A percentile compares a stretch with the other conserved stretches of the same genome.
Evolutionary conservation across 805 yeast genomes (phyloP).

Genomic region (Lipomyces mesembrius): DNA sequence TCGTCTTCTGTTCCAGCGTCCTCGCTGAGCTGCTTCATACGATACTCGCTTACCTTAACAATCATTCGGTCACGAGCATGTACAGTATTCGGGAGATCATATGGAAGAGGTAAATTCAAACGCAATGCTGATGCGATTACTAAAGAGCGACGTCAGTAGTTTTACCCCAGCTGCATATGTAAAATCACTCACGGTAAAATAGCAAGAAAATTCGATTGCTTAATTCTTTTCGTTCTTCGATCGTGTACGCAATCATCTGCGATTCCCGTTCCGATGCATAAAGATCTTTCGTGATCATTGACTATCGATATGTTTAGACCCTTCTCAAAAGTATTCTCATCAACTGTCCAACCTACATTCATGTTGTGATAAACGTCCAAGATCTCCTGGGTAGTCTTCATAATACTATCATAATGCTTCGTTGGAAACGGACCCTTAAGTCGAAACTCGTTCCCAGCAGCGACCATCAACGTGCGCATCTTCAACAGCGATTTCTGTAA

Average conservation of each 20-base stretch:
- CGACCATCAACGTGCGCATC: slow-evolving; percentile 34
- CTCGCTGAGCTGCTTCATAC: slow-evolving; percentile 48
- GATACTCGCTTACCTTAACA: slow-evolving; percentile 63
- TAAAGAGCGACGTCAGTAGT: background rate
- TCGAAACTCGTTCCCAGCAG: slow-evolving; percentile 60
- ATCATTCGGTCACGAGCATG: slow-evolving; percentile 74
- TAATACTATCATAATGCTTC: slow-evolving; percentile 55
- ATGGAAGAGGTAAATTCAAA: slow-evolving; percentile 77
- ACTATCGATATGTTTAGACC: slow-evolving; percentile 9
- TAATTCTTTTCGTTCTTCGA: slow-evolving; percentile 54
- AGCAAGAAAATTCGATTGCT: slow-evolving; percentile 73
- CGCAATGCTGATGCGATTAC: slow-evolving; percentile 77
- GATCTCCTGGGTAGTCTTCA: slow-evolving; percentile 63
- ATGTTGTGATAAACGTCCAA: slow-evolving; percentile 77
- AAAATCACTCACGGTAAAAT: slow-evolving; percentile 55
- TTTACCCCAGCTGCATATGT: background rate
- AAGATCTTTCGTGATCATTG: slow-evolving; percentile 66
- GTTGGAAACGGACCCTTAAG: slow-evolving; percentile 74
- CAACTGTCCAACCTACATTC: slow-evolving; percentile 49
- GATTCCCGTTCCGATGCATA: slow-evolving; percentile 57
- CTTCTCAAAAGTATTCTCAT: background rate
- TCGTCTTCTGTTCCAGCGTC: slow-evolving; percentile 63
- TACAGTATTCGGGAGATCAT: slow-evolving; percentile 74
- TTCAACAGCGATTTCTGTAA: slow-evolving; percentile 37
- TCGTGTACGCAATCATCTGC: slow-evolving; percentile 59